Conservation (phyloP, 2,329 filamentous ascomycete genomes). For the Aspergillus brasiliensis region DNA sequence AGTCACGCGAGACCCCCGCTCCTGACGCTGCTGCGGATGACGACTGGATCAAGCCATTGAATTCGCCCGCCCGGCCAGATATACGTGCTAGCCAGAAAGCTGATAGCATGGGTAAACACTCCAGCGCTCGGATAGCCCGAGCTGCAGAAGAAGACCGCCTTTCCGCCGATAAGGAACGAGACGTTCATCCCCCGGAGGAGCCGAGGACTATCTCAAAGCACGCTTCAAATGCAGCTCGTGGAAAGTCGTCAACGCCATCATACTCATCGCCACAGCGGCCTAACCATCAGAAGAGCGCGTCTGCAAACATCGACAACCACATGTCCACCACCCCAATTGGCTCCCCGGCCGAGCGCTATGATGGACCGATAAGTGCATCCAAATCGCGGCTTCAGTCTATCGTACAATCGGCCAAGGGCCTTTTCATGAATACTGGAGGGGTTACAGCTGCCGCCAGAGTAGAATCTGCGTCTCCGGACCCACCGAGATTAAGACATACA, state of each 20-base stretch:
- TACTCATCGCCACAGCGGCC: constrained; percentile 55
- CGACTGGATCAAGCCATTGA: constrained; percentile 62
- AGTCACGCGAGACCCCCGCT: constrained; percentile 23
- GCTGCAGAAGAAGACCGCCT: constrained; percentile 13
- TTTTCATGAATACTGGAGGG: constrained; percentile 74
- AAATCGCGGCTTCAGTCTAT: constrained; percentile 93
- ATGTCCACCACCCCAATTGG: constrained; percentile 59
- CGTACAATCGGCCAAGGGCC: constrained; percentile 80
- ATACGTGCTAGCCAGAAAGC: constrained; percentile 64
- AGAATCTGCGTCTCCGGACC: constrained; percentile 53
- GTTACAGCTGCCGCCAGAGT: constrained; percentile 61
- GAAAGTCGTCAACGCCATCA: constrained; percentile 67
- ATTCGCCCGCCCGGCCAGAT: constrained; percentile 50
- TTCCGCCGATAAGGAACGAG: constrained; percentile 9
- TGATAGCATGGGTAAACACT: constrained; percentile 60
- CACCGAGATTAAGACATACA: constrained; percentile 31
- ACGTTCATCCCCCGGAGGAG: constrained; percentile 17
- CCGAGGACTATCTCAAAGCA: constrained; percentile 20
- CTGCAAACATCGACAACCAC: constrained; percentile 58
- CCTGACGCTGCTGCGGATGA: constrained; percentile 50
- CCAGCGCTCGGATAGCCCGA: constrained; percentile 28
- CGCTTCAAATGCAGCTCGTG: constrained; percentile 49
- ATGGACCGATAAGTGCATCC: constrained; percentile 85
- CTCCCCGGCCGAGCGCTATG: constrained; percentile 59
- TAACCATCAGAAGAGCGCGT: constrained; percentile 61